Conservation (phyloP, 306 rosid species). For the Adenanthera pavonina region DNA sequence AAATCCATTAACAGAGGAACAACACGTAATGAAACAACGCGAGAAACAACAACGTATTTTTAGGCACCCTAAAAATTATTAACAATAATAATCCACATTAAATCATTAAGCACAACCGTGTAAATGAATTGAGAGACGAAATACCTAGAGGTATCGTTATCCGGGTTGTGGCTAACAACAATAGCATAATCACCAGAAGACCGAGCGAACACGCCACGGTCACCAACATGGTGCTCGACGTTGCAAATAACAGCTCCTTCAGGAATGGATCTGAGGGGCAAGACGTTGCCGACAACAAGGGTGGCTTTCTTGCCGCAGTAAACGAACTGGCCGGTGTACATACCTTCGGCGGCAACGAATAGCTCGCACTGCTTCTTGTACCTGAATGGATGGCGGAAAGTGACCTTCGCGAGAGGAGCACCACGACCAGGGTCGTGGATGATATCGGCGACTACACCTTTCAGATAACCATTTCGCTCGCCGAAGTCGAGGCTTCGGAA, state of each 20-base stretch:
- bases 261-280: slow-evolving; percentile 52
- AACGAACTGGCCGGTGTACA: slow-evolving; percentile 51
- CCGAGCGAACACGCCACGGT: slow-evolving; percentile 55
- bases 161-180: slow-evolving; percentile 54
- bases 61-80: neutral
- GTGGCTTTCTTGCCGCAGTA: slow-evolving; percentile 54
- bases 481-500: slow-evolving; percentile 58
- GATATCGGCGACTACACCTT: slow-evolving; percentile 49
- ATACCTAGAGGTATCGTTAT: slow-evolving; percentile 54
- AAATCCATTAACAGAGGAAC: neutral
- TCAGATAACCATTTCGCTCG: slow-evolving; percentile 50
- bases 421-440: slow-evolving; percentile 58
- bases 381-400: slow-evolving; percentile 54
- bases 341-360: slow-evolving; percentile 52
- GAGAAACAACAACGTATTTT: neutral
- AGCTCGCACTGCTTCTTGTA: slow-evolving; percentile 56
- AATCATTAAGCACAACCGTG: neutral
- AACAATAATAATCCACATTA: neutral
- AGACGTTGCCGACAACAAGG: slow-evolving; percentile 49
- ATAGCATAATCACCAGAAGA: slow-evolving; percentile 53
- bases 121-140: neutral
- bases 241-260: slow-evolving; percentile 59
- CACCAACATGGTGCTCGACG: slow-evolving; percentile 56
- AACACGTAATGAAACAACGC: neutral
- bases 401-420: slow-evolving; percentile 48